Conservation (phyloP, 2,329 filamentous ascomycete species). For the Colletotrichum salicis region DNA sequence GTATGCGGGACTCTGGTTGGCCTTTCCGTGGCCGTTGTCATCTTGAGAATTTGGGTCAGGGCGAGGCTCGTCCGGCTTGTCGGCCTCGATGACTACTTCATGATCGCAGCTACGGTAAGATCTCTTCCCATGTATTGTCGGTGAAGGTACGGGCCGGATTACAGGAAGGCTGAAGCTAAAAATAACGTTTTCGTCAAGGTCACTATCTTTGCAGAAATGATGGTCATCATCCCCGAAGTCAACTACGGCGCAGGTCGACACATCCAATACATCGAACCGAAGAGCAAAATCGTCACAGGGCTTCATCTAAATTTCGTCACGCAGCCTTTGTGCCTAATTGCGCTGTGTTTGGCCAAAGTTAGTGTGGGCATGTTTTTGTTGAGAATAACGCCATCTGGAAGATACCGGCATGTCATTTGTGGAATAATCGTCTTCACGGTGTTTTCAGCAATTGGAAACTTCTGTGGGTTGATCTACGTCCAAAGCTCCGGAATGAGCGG, state of each 20-base stretch:
- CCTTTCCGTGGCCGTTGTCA: slow-evolving; percentile 40
- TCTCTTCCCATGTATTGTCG: no score
- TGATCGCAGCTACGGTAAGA: slow-evolving; percentile 43
- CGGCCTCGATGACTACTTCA: slow-evolving; percentile 43
- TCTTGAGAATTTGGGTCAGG: slow-evolving; percentile 42
- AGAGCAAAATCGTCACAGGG: slow-evolving; percentile 38
- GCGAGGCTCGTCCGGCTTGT: slow-evolving; percentile 39
- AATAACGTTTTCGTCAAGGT: slow-evolving; percentile 3
- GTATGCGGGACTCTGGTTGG: slow-evolving; percentile 41
- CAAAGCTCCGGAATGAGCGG: no score
- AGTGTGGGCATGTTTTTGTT: slow-evolving; percentile 45
- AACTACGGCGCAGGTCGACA: slow-evolving; percentile 41
- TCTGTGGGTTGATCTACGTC: slow-evolving; percentile 31
- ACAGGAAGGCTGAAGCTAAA: background rate
- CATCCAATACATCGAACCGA: slow-evolving; percentile 40
- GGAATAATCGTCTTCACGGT: slow-evolving; percentile 41
- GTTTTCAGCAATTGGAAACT: slow-evolving; percentile 39
- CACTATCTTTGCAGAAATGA: slow-evolving; percentile 41
- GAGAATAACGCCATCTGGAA: slow-evolving; percentile 38
- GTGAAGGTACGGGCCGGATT: background rate
- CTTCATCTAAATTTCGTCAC: slow-evolving; percentile 46
- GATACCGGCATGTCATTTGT: slow-evolving; percentile 38
- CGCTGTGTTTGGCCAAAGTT: slow-evolving; percentile 42
- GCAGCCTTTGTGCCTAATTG: slow-evolving; percentile 43
- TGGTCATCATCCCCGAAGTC: slow-evolving; percentile 44